Base-by-base conservation (phyloP, 371 early-diverging fungal genomes). In the Mucor indicus region DNA sequence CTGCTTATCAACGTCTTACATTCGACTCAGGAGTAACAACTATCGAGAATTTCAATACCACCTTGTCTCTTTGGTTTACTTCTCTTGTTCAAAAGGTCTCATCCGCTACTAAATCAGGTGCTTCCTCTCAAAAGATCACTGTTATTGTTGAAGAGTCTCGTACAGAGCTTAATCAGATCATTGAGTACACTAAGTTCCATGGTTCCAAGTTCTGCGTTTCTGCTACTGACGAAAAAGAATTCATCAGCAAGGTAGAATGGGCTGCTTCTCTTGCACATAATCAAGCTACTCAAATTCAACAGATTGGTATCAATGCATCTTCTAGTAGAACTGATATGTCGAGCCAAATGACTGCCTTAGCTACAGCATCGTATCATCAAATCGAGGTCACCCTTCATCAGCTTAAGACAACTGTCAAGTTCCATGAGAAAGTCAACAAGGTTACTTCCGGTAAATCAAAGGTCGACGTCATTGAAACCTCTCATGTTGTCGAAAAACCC, bases 211-310 rank as follows among this genome's bases (percentile, higher is more conserved):
- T 53, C 27, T 59, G 55, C 19, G 30, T 49, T 19, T 40, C 59
- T 27, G 35, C 48, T 9, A 41, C 13, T 13, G 60, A 64, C 16
- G 41, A 56, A n/a, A 39, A 55, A 16, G 38, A 60, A 24, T 55
- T 44, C 15, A 21, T 56, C 23, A 53, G 50, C 35, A 60, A 60
- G 50, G 50, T 64, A 19, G 49, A 55, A 27, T 56, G 60, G 57
- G 48, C 44, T 25, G 33, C 51, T 4, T 51, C 55, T 37, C 53
- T 56, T 15, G 60, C 57, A 15, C 44, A 55, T 11, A 52, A 44
- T 10, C 64, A 60, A 40, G 60, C 64, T 19, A 21, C 42, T 16
- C 60, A 64, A 29, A 55, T 60, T 23, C 61, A 64, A 30, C 60
- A 64, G 32, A 55, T 64, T 29, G 64, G 52, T 49, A 55, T 64